Evolutionary conservation across 129 eudicot species (phyloP).

Genomic region (Escallonia rubra): DNA sequence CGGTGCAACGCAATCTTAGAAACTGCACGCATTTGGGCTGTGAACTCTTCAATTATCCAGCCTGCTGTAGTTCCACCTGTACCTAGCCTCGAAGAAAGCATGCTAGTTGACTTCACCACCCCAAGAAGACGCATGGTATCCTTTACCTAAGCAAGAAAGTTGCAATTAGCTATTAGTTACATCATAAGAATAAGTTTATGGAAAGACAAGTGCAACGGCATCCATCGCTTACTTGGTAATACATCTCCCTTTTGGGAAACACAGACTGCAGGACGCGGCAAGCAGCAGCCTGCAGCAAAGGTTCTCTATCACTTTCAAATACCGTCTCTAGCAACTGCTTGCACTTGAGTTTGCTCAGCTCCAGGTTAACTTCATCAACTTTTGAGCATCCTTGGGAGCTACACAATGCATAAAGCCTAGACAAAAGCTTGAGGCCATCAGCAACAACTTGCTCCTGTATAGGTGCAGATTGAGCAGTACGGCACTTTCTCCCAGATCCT

Average conservation of each 20-base stretch:
- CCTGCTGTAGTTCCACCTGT: slow-evolving; percentile 76
- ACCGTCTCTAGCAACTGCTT: slow-evolving; percentile 68
- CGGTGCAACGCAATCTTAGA: slow-evolving; percentile 88
- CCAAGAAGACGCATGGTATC: slow-evolving; percentile 92
- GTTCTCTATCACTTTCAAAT: slow-evolving; percentile 88
- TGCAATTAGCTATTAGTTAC: background rate
- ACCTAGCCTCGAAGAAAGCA: slow-evolving; percentile 72
- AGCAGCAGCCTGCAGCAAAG: slow-evolving; percentile 84
- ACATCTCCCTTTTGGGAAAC: slow-evolving; percentile 70
- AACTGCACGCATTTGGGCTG: slow-evolving; percentile 96
- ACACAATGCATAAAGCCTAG: slow-evolving; percentile 55
- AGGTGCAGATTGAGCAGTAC: slow-evolving; percentile 56
- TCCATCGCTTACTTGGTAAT: slow-evolving; percentile 57
- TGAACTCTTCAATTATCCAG: slow-evolving; percentile 95
- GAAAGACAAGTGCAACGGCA: too few relatives aligned
- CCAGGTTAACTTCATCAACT: slow-evolving; percentile 52
- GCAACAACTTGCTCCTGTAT: slow-evolving; percentile 90
- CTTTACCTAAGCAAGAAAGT: slow-evolving; percentile 56
- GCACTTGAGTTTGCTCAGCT: slow-evolving; percentile 56
- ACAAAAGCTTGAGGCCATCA: slow-evolving; percentile 89
- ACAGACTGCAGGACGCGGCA: slow-evolving; percentile 80
- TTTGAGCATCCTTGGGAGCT: slow-evolving; percentile 46
- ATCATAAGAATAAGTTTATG: too few relatives aligned
- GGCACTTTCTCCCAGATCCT: slow-evolving; percentile 66
- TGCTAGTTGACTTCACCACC: slow-evolving; percentile 73